Evolutionary conservation across 805 yeast species (phyloP).

Genomic region (Lachancea quebecensis): DNA sequence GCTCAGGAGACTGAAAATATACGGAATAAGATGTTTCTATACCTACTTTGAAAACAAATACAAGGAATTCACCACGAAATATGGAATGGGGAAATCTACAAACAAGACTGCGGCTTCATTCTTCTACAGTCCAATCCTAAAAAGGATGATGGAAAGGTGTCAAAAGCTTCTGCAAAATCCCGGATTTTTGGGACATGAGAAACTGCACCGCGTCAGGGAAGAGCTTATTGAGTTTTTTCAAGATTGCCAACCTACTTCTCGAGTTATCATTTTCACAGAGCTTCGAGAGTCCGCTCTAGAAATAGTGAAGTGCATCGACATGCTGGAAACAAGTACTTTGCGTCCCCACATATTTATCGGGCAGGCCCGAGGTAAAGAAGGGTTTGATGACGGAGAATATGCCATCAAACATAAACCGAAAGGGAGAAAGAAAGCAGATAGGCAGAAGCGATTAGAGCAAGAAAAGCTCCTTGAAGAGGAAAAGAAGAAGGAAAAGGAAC

Average conservation of each 20-base stretch:
- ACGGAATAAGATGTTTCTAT: constrained; percentile 76
- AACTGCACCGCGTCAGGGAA: constrained; percentile 51
- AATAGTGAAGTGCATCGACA: constrained; percentile 60
- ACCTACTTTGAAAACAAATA: constrained; percentile 55
- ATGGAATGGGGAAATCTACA: constrained; percentile 51
- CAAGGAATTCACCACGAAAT: constrained; percentile 52
- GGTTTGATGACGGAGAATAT: constrained; percentile 52
- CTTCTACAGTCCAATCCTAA: constrained; percentile 46
- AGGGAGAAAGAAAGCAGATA: constrained; percentile 37
- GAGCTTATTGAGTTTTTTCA: constrained; percentile 53
- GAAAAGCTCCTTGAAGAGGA: constrained; percentile 26
- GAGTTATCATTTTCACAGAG: constrained; percentile 84
- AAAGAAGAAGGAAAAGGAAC: constrained; percentile 28
- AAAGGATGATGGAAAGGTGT: constrained; percentile 38
- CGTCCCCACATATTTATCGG: constrained; percentile 89
- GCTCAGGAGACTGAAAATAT: constrained; percentile 60
- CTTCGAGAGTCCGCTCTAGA: constrained; percentile 86
- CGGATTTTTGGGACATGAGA: constrained; percentile 56
- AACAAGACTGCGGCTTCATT: constrained; percentile 58
- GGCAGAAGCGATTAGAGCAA: constrained; percentile 29
- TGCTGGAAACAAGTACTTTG: constrained; percentile 30
- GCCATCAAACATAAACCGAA: constrained; percentile 38
- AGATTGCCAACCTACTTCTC: constrained; percentile 42
- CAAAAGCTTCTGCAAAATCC: constrained; percentile 37
- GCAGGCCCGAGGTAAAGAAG: constrained; percentile 71